Base-by-base conservation (phyloP, 2,329 filamentous ascomycete species). In the Diaporthe humulicola region DNA sequence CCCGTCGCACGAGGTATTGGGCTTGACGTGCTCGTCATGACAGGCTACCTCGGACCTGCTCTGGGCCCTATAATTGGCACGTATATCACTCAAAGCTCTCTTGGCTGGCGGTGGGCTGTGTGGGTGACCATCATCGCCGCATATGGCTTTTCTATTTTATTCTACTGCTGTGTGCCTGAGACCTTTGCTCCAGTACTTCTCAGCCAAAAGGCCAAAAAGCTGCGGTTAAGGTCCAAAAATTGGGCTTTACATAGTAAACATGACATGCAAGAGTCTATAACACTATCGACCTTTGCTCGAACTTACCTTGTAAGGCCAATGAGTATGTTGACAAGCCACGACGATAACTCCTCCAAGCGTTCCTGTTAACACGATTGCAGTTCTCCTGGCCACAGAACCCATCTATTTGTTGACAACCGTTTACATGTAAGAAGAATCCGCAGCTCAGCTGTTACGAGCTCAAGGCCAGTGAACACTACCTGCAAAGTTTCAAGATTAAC, bases 201-300 rank as follows among this genome's bases (percentile, higher is more conserved):
- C 57, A 60, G 57, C 57, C 57, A 60, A 22, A 60, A 60, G 36
- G 57, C 57, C 14, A 60, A 60, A 1, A 60, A 28, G 19, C 36
- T 60, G 36, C 22, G 57, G 6, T 40, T 60, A 17, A 60, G 57
- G 36, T 60, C 57, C 1, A 60, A 60, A 14, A 60, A 60, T 10
- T 60, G 57, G 57, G 57, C 57, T n/a, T 40, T 60, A 5, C 57
- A 60, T 40, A 60, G 57, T 14, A 60, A 60, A n/a, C 57, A 60
- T 42, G 57, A 60, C 4, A 60, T 60, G 57, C 36, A 60, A 17
- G 57, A 60, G n/a, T 60, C 57, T 2, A 60, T 60, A 10, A 60
- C 57, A 22, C 12, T 60, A 15, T 40, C 57, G 15, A 40, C 36
- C 4, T 60, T 60, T 19, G 57, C 33, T 5, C 33, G 57, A 17